These are phyloP conservation scores for Neofusicoccum cordaticola DNA, from an alignment of 2,329 filamentous ascomycete species.

Conservation along the genomic window DNA sequence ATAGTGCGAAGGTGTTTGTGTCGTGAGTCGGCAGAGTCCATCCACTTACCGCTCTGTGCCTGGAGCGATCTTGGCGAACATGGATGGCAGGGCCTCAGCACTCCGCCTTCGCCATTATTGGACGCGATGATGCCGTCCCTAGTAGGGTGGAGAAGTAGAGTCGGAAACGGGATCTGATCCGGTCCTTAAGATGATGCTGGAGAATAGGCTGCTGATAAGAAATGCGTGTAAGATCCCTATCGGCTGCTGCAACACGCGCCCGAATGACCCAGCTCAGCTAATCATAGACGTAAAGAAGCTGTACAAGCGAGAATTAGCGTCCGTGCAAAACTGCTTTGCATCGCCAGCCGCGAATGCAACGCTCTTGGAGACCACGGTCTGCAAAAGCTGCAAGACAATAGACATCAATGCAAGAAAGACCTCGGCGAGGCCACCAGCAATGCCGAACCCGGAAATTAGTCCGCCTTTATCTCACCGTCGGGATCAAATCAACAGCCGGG, in stretches of 20 bases:
- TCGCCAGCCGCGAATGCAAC: too few relatives aligned
- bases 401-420: not conserved
- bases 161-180: conserved; percentile 1
- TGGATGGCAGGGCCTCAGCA: not conserved
- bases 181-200: not conserved
- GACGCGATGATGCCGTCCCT: not conserved
- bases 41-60: not conserved
- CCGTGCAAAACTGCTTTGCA: too few relatives aligned
- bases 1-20: not conserved
- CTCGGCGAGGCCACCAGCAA: not conserved
- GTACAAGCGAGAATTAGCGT: too few relatives aligned
- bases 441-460: not conserved
- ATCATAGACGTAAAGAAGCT: too few relatives aligned
- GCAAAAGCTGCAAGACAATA: too few relatives aligned
- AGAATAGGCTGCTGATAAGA: not conserved
- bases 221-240: not conserved
- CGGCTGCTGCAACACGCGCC: too few relatives aligned
- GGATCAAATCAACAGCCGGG: not conserved
- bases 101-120: not conserved
- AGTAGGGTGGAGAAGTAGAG: not conserved
- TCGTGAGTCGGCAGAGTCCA: not conserved
- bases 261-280: too few relatives aligned
- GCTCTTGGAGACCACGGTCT: too few relatives aligned
- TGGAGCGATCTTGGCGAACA: not conserved
- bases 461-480: not conserved